Base-by-base conservation (phyloP, 2,329 filamentous ascomycete genomes). In the Aspergillus vadensis region DNA sequence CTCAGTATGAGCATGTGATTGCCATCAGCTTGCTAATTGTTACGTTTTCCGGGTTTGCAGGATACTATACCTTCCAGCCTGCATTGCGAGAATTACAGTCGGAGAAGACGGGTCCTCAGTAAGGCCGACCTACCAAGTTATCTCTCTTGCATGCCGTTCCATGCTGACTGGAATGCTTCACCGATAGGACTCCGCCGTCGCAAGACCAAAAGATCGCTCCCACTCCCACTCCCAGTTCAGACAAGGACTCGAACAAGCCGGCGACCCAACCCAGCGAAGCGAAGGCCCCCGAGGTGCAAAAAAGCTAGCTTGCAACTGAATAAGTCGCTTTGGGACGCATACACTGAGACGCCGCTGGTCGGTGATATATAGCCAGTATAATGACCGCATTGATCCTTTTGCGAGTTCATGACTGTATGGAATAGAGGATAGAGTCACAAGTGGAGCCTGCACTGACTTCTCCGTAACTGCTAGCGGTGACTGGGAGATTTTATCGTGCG, bases 61-160 rank as follows among this genome's bases (percentile, higher is more conserved):
- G 77, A 44, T 79, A 79, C 65, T 76, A 78, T 63, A 75, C 74
- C 57, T 80, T 80, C 69, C 74, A 79, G 55, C 78, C 78, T 21
- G 72, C 76, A 19, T 72, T 78, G 48, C 68, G 72, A 47, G 70
- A 78, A 50, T 66, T 77, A 36, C 70, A 77, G 23, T 55, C 61
- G 43, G 73, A 77, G 36, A 73, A 73, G 2, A 69, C 60, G 1
- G 23, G 49, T 1, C 60, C 55, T 14, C 57, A 61, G 63, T 66
- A 67, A 21, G 61, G 50, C 44, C n/a, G 47, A 38, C 51, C n/a
- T 8, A 36, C 19, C n/a, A 17, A 30, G 8, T n/a, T 7, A 5
- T 0, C 5, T n/a, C 1, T n/a, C 9, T 36, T 52, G 49, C 25
- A 15, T 23, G 3, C 48, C 59, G 23, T 38, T 49, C 36, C n/a